A percentile compares a stretch with the other conserved stretches of the same genome.
Evolutionary conservation across 192 early-diverging fungal genomes (phyloP).

Genomic region (Podila epigama): DNA sequence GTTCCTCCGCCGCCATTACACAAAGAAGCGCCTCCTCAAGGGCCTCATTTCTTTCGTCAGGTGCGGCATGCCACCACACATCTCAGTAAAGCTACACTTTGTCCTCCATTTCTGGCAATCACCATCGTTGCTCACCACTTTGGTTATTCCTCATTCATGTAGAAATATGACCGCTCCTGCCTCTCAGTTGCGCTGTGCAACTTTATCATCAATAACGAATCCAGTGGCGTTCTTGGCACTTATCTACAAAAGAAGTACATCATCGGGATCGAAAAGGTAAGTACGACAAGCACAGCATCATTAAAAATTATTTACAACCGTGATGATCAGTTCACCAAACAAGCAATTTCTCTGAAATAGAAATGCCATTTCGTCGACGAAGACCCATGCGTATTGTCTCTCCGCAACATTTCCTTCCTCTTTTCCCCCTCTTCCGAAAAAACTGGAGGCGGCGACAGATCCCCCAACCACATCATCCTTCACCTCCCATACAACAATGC

Average conservation of each 20-base stretch:
- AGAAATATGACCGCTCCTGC: background rate
- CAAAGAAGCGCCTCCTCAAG: background rate
- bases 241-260: background rate
- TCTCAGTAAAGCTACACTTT: conserved; percentile 6
- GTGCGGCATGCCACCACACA: background rate
- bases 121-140: conserved; percentile 1
- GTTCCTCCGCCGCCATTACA: background rate
- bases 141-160: background rate
- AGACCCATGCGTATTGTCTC: background rate
- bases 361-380: background rate
- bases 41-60: background rate
- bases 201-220: background rate
- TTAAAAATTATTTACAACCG: background rate
- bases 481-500: background rate
- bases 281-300: background rate
- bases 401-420: background rate
- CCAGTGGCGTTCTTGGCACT: conserved; percentile 6
- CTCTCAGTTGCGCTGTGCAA: background rate
- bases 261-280: background rate
- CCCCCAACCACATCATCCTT: background rate
- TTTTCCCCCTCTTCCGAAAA: background rate
- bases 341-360: background rate
- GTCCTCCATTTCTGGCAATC: conserved; percentile 1
- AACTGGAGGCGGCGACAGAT: background rate
- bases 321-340: background rate